A percentile compares a stretch with the other conserved stretches of the same genome.
These are phyloP conservation scores for Goffeauzyma gilvescens DNA, from an alignment of 768 basidiomycete species.

Conservation along the genomic window DNA sequence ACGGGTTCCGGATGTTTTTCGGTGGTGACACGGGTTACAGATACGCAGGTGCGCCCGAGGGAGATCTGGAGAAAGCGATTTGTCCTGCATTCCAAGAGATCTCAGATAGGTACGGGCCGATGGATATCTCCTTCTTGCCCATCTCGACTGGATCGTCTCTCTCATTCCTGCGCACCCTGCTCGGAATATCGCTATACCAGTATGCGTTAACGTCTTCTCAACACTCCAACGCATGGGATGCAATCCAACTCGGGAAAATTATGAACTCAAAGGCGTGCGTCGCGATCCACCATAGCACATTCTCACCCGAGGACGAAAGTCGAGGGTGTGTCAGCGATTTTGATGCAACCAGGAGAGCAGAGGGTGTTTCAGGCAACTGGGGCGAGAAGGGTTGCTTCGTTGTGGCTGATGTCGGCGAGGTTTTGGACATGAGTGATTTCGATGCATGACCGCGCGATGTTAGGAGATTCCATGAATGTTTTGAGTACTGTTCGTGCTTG, in stretches of 20 bases:
- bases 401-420: conserved; percentile 10
- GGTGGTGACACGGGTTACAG: conserved; percentile 31
- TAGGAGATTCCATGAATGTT: too few species aligned
- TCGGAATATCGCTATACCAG: conserved; percentile 30
- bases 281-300: conserved; percentile 11
- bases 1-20: conserved; percentile 27
- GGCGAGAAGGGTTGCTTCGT: conserved; percentile 9
- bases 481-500: too few species aligned
- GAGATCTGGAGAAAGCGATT: conserved; percentile 13
- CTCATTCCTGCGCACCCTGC: conserved; percentile 25
- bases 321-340: conserved; percentile 10
- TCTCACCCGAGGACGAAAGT: conserved; percentile 12
- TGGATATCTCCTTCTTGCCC: conserved; percentile 23
- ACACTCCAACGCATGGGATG: conserved; percentile 13
- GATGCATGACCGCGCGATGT: too few species aligned
- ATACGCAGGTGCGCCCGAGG: conserved; percentile 25
- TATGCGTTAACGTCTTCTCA: conserved; percentile 27
- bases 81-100: conserved; percentile 31
- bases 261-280: conserved; percentile 3
- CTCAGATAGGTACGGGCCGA: conserved; percentile 21
- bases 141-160: conserved; percentile 30
- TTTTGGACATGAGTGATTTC: conserved; percentile 3
- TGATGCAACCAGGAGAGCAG: not conserved
- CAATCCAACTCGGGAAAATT: conserved; percentile 9
- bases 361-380: conserved; percentile 6